phyloP scores from a whole-genome alignment of 768 basidiomycete species.

The Agaricus blazei region DNA sequence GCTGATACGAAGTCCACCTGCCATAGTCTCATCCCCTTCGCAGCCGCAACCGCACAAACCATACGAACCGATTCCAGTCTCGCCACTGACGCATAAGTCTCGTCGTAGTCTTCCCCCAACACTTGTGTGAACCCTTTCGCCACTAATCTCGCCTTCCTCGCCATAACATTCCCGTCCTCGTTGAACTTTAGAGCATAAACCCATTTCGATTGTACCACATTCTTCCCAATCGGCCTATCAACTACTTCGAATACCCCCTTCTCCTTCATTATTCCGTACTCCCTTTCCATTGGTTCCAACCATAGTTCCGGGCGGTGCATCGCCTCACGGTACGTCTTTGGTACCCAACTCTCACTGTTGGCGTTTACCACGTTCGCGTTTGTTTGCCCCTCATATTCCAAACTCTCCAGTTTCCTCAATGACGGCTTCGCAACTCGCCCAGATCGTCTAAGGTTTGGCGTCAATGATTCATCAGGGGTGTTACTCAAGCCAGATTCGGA shows the following conservation, averaged over 20 bases:
- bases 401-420: too few species aligned
- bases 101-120: conserved; percentile 14
- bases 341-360: too few species aligned
- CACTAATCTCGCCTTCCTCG: conserved; percentile 13
- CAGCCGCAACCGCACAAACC: conserved; percentile 13
- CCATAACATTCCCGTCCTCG: conserved; percentile 11
- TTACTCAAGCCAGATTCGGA: too few species aligned
- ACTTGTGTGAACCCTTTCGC: conserved; percentile 14
- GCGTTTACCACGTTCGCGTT: too few species aligned
- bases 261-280: not conserved
- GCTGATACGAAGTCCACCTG: conserved; percentile 17
- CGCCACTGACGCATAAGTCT: conserved; percentile 15
- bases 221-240: conserved; percentile 4
- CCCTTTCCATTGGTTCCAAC: not conserved
- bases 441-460: too few species aligned
- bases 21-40: conserved; percentile 8
- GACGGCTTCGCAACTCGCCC: too few species aligned
- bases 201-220: conserved; percentile 11
- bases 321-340: conserved; percentile 3
- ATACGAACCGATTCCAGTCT: conserved; percentile 14
- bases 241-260: conserved; percentile 10
- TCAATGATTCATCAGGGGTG: too few species aligned
- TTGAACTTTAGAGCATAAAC: conserved; percentile 11
- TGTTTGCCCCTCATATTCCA: too few species aligned
- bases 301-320: conserved; percentile 6